A percentile compares a stretch with the other conserved stretches of the same genome.
phyloP scores from a whole-genome alignment of 2,329 filamentous ascomycete species.

The Cryphonectria japonica region DNA sequence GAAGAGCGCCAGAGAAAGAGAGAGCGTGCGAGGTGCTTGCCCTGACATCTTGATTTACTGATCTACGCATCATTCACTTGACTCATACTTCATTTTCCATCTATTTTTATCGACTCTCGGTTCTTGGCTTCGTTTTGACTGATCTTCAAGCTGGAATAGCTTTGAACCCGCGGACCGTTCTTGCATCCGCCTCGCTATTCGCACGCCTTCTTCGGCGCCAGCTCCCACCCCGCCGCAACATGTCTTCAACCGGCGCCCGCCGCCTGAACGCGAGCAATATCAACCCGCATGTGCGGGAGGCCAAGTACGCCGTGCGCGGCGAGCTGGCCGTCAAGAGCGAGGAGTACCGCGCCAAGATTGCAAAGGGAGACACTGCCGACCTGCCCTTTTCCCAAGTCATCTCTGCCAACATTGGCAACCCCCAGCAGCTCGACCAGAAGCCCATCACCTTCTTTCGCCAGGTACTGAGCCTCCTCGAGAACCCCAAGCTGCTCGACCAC shows the following conservation, averaged over 20 bases:
- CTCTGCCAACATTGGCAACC: conserved; percentile 98
- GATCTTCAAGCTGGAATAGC: conserved; percentile 26
- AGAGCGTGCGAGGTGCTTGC: not conserved
- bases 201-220: conserved; percentile 29
- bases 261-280: conserved; percentile 81
- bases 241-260: conserved; percentile 44
- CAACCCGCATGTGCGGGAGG: conserved; percentile 84
- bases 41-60: not conserved
- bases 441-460: conserved; percentile 99
- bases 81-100: not conserved
- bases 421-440: conserved; percentile 98
- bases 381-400: conserved; percentile 91
- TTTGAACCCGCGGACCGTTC: conserved; percentile 14
- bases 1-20: not conserved
- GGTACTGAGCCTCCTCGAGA: conserved; percentile 90
- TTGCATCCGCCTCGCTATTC: conserved; percentile 30
- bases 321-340: conserved; percentile 94
- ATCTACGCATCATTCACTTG: conserved; percentile 3
- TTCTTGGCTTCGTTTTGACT: conserved; percentile 1
- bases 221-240: conserved; percentile 36
- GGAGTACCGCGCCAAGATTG: conserved; percentile 78
- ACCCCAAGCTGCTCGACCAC: conserved; percentile 82
- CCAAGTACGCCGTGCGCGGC: conserved; percentile 95
- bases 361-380: conserved; percentile 54
- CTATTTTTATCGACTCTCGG: not conserved